These are phyloP conservation scores for Hanseniaspora thailandica DNA, from an alignment of 805 yeast genomes.

Conservation along the genomic window DNA sequence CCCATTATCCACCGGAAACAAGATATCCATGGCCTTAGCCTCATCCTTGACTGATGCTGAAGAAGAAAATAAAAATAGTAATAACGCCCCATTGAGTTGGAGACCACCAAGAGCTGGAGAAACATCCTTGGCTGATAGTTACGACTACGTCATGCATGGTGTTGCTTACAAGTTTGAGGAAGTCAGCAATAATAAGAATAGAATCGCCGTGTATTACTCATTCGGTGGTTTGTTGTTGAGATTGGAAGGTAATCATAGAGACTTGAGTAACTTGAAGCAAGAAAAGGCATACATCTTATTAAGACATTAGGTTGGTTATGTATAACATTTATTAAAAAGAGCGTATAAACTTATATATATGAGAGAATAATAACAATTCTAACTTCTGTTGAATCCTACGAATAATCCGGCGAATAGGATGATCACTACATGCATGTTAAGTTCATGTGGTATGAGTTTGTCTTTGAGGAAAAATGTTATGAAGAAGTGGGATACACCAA, in stretches of 20 bases:
- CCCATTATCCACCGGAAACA: constrained; percentile 66
- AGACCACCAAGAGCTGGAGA: constrained; percentile 67
- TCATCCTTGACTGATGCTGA: constrained; percentile 51
- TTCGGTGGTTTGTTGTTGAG: constrained; percentile 92
- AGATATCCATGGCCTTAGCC: constrained; percentile 77
- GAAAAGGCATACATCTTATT: constrained; percentile 84
- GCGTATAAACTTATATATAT: constrained; percentile 3
- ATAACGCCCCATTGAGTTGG: constrained; percentile 29
- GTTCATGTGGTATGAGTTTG: constrained; percentile 49
- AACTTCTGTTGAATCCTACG: constrained; percentile 45
- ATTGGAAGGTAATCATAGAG: constrained; percentile 88
- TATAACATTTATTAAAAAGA: no score
- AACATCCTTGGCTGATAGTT: constrained; percentile 83
- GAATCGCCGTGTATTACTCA: constrained; percentile 80
- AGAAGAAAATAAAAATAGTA: constrained; percentile 34
- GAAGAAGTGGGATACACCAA: constrained; percentile 63
- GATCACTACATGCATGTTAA: constrained; percentile 53
- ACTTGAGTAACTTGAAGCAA: constrained; percentile 78
- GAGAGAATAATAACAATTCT: neutral
- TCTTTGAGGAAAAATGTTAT: constrained; percentile 37
- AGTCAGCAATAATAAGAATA: constrained; percentile 37
- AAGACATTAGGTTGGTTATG: no score
- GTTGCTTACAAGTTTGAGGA: constrained; percentile 95
- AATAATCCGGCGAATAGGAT: constrained; percentile 61
- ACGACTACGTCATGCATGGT: constrained; percentile 97